Base-by-base conservation (phyloP, 805 yeast species). In the Yamadazyma scolyti region DNA sequence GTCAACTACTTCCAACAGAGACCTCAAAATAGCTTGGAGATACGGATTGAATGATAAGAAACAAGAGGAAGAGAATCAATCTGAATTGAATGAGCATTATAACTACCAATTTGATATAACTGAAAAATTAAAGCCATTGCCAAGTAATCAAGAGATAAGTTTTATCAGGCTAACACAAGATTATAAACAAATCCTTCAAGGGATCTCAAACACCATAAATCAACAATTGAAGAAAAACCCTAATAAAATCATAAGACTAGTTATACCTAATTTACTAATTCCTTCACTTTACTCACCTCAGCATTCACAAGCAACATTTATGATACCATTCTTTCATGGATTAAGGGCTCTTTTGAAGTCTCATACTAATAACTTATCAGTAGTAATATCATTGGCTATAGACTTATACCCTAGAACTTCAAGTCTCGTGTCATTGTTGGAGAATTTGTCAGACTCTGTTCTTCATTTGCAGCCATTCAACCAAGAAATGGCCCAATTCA, bases 1-100 rank as follows among this genome's bases (percentile, higher is more conserved):
- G 40, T 43, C 27, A 12, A 23, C 37, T 22, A 30, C 23, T 4
- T 31, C 27, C 23, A 48, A 45, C 9, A 51, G 59, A 5, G 85
- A 81, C 42, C 62, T 89, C 70, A 84, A 80, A 50, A 89, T 89
- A 44, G 97, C 97, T 1, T 89, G 97, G 97, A 73, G 97, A 47
- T 89, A 89, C 49, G 93, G 90, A 0, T 46, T 71, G 29, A 44
- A 48, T 31, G 52, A 48, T 42, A 43, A 48, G 36, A 23, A 40
- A 27, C 55, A 46, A 9, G 67, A 37, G 10, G 34, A 52, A 1
- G 58, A 45, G 4, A 27, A 25, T n/a, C 25, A 31, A 6, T 39
- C 40, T 6, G 33, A 31, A 15, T 51, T 56, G 2, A 65, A 67
- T 43, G 79, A 79, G 24, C 53, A 77, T 41, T 86, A 77, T 53